These are phyloP conservation scores for Cenchrus fungigraminus DNA, from an alignment of 176 grass and related monocot species.

Conservation along the genomic window DNA sequence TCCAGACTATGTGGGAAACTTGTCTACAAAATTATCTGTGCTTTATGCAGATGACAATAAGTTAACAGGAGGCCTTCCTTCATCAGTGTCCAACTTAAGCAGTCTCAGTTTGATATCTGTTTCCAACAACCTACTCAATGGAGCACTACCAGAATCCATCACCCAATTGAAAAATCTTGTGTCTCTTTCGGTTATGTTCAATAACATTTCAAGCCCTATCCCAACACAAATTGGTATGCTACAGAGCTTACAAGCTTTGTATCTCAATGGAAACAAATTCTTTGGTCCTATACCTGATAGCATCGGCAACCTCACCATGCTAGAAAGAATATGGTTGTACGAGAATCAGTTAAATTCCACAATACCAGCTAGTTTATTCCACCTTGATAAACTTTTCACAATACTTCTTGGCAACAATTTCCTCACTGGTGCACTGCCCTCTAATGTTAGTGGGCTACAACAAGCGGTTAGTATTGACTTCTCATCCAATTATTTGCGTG, in stretches of 20 bases:
- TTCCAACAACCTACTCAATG: neutral
- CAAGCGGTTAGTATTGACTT: too few species aligned
- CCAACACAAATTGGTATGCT: neutral
- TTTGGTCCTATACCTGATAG: neutral
- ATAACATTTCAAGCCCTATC: neutral
- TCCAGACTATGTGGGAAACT: neutral
- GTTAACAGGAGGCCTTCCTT: neutral
- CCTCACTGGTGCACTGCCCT: neutral
- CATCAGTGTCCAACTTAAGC: conserved; percentile 16
- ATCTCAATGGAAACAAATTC: neutral
- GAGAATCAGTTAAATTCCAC: neutral
- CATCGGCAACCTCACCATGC: neutral
- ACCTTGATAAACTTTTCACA: neutral
- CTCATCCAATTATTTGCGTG: too few species aligned
- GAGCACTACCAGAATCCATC: conserved; percentile 10
- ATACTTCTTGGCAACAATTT: neutral
- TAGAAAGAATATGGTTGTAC: neutral
- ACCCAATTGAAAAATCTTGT: neutral
- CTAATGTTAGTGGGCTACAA: neutral
- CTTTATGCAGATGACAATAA: neutral
- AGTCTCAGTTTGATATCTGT: neutral
- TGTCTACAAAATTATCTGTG: neutral
- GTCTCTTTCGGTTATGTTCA: neutral
- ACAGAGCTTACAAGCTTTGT: neutral
- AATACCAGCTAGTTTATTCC: neutral